These are phyloP conservation scores for Fusarium denticulatum DNA, from an alignment of 2,329 filamentous ascomycete species.

Conservation along the genomic window DNA sequence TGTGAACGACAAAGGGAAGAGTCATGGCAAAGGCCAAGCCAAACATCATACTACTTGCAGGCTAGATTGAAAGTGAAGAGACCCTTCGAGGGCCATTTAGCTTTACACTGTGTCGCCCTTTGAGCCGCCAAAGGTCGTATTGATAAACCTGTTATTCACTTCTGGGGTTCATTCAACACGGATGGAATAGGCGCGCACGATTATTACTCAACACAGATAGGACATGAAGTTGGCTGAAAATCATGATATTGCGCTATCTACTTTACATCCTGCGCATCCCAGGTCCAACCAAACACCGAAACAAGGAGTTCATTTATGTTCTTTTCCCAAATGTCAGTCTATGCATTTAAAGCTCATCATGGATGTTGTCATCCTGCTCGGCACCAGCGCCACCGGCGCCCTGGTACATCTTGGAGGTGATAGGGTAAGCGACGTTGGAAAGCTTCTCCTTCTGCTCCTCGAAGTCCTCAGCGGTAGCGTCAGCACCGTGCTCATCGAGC, in stretches of 20 bases:
- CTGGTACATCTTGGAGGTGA: slow-evolving; percentile 96
- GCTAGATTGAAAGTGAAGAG: background rate
- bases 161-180: background rate
- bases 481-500: slow-evolving; percentile 93
- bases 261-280: slow-evolving; percentile 44
- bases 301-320: slow-evolving; percentile 42
- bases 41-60: background rate
- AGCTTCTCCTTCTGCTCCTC: slow-evolving; percentile 99
- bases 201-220: background rate
- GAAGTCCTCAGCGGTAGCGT: slow-evolving; percentile 91
- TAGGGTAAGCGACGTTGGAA: slow-evolving; percentile 94
- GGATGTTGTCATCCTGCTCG: slow-evolving; percentile 73
- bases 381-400: slow-evolving; percentile 65
- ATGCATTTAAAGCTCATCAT: slow-evolving; percentile 81
- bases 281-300: slow-evolving; percentile 46
- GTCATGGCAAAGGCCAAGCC: background rate
- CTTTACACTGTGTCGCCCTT: background rate
- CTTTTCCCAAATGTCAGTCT: slow-evolving; percentile 44
- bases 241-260: slow-evolving; percentile 46
- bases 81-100: background rate
- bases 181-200: background rate
- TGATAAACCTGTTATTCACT: background rate
- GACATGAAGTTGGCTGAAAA: slow-evolving; percentile 17
- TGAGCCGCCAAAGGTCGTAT: background rate
- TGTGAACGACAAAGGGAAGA: background rate